Base-by-base conservation (phyloP, 2,329 filamentous ascomycete species). In the Cladophialophora bantiana region DNA sequence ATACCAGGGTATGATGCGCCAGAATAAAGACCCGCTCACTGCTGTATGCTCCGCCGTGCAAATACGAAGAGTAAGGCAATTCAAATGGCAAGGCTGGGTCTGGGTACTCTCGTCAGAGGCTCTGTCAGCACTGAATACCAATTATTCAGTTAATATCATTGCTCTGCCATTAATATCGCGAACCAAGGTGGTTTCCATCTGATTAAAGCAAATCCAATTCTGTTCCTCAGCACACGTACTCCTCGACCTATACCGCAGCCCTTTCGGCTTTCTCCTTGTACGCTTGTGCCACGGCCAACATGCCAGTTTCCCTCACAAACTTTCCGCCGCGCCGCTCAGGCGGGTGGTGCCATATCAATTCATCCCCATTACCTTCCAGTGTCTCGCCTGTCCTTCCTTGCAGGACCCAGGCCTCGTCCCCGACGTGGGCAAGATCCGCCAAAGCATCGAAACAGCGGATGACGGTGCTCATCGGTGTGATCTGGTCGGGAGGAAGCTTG, bases 331-430 rank as follows among this genome's bases (percentile, higher is more conserved):
- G 13, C 18, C 13, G 55, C 55, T 53, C 13, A 12, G 57, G 55
- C 9, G 53, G 62, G 18, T 32, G 42, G n/a, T 65, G 62, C 55
- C 55, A 65, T 15, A 65, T 65, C 26, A 65, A 35, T 31, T 65
- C 62, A 20, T 59, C 26, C 6, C 42, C 62, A 15, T 65, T 65
- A 4, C 32, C 62, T 35, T 65, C 62, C 18, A 65, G 45, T 15
- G 57, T 60, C n/a, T 65, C 56, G 0, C 62, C 62, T 7, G 15
- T 48, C 20, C 31, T 34, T 2, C 62, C 62, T 4, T 13, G 15
- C 57, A 40, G 5, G 12, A 65, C 62, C 62, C 62, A 65, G 48
- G 45, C 62, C 4, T 65, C 26, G 4, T 59, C 9, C 7, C 31
- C 38, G 13, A 59, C 55, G 31, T 34, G 18, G 15, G 34, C 42